phyloP scores from a whole-genome alignment of 1,284 basidiomycete genomes.

The Phaffia rhodozyma region DNA sequence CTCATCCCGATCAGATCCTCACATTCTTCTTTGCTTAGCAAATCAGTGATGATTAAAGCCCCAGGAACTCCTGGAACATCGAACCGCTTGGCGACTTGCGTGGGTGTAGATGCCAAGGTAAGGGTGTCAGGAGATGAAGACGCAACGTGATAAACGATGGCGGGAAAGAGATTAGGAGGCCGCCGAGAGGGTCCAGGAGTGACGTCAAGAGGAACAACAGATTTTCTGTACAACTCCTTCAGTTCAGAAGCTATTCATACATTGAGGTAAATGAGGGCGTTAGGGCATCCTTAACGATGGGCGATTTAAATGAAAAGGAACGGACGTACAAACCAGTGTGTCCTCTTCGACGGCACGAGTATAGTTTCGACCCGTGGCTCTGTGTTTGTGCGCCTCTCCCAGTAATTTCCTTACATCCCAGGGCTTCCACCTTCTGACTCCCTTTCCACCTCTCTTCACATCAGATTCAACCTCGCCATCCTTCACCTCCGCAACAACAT shows the following conservation, averaged over 20 bases:
- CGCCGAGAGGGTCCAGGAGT: conserved; percentile 38
- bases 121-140: conserved; percentile 32
- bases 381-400: conserved; percentile 21
- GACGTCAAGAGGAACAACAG: conserved; percentile 22
- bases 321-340: conserved; percentile 24
- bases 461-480: conserved; percentile 19
- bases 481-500: conserved; percentile 8
- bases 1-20: conserved; percentile 37
- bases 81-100: conserved; percentile 26
- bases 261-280: background rate
- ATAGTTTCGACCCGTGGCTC: conserved; percentile 21
- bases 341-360: conserved; percentile 30
- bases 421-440: conserved; percentile 22
- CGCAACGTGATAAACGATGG: conserved; percentile 35
- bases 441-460: conserved; percentile 28
- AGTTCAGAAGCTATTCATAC: background rate
- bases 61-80: conserved; percentile 40
- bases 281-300: background rate
- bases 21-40: conserved; percentile 41
- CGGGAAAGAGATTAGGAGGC: conserved; percentile 43
- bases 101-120: conserved; percentile 37
- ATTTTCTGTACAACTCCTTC: background rate
- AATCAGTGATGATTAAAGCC: conserved; percentile 42
- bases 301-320: background rate
- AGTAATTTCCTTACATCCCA: conserved; percentile 1